Conservation (phyloP, 1,139 yeast species). For the Nadsonia starkeyi-henricii region DNA sequence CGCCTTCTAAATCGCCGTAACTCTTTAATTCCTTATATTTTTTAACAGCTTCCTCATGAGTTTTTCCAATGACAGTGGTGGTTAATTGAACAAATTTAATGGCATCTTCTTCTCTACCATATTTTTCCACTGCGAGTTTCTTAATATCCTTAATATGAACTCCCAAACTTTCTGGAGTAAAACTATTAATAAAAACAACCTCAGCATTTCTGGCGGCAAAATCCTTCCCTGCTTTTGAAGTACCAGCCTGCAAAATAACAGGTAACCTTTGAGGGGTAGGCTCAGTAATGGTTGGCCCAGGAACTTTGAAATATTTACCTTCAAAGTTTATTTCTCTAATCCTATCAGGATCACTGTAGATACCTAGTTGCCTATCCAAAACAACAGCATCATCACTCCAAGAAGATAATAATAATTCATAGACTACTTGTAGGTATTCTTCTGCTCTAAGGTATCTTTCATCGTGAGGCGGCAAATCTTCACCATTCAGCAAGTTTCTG, state of each 20-base stretch:
- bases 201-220: constrained; percentile 32
- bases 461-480: constrained; percentile 25
- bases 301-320: constrained; percentile 27
- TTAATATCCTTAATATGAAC: too few species aligned
- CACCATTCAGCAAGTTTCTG: constrained; percentile 16
- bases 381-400: constrained; percentile 31
- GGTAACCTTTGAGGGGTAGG: constrained; percentile 32
- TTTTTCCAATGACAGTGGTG: constrained; percentile 20
- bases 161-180: too few species aligned
- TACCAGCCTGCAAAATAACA: constrained; percentile 30
- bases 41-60: constrained; percentile 23
- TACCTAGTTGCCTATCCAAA: constrained; percentile 18
- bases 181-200: too few species aligned
- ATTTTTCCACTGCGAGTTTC: constrained; percentile 18
- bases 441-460: constrained; percentile 28
- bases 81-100: constrained; percentile 20
- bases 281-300: constrained; percentile 27
- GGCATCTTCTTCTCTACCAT: constrained; percentile 19
- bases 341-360: constrained; percentile 24
- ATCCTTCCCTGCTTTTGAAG: constrained; percentile 27
- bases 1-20: constrained; percentile 22
- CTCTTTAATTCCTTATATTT: constrained; percentile 15
- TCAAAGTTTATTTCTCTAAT: constrained; percentile 25
- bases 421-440: constrained; percentile 27
- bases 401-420: constrained; percentile 26